A percentile compares a stretch with the other conserved stretches of the same genome.
Evolutionary conservation across 2,329 filamentous ascomycete genomes (phyloP).

Genomic region (Colletotrichum sp.): DNA sequence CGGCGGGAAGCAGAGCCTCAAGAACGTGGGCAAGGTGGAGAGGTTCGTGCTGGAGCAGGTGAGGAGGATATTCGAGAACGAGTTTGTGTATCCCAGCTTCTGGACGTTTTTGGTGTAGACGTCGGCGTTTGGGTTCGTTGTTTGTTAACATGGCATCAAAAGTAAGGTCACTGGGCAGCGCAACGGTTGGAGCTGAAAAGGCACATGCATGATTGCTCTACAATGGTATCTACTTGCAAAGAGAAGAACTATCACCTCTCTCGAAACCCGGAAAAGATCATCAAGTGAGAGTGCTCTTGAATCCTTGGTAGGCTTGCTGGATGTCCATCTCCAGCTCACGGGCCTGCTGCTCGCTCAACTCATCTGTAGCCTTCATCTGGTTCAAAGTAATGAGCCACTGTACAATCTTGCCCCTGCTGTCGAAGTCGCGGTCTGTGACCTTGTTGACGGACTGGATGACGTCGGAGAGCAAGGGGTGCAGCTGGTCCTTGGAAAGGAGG

Average conservation of each 20-base stretch:
- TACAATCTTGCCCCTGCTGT: slow-evolving; percentile 94
- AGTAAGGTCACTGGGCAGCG: not conserved
- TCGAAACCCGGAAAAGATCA: not conserved
- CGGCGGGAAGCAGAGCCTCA: slow-evolving; percentile 90
- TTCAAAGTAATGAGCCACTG: slow-evolving; percentile 98
- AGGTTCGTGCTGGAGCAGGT: slow-evolving; percentile 97
- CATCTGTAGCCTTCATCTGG: slow-evolving; percentile 95
- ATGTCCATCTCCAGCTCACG: slow-evolving; percentile 92
- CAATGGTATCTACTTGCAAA: slow-evolving; percentile 3
- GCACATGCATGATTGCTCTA: not conserved
- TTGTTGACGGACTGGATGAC: slow-evolving; percentile 98
- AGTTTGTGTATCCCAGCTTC: slow-evolving; percentile 97
- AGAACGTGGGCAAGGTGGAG: slow-evolving; percentile 99
- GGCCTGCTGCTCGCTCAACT: slow-evolving; percentile 84
- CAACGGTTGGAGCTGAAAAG: not conserved
- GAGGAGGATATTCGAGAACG: slow-evolving; percentile 95
- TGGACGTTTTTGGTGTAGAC: slow-evolving; percentile 86
- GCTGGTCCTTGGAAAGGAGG: slow-evolving; percentile 89
- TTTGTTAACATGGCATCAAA: not conserved
- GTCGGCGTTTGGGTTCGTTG: not conserved
- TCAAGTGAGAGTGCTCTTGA: slow-evolving; percentile 78
- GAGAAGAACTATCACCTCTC: not conserved
- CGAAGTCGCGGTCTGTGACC: slow-evolving; percentile 93
- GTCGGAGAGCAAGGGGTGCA: slow-evolving; percentile 94
- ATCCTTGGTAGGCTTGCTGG: slow-evolving; percentile 91